Evolutionary conservation across 2,329 filamentous ascomycete genomes (phyloP).

Genomic region (Camptophora hylomeconis): DNA sequence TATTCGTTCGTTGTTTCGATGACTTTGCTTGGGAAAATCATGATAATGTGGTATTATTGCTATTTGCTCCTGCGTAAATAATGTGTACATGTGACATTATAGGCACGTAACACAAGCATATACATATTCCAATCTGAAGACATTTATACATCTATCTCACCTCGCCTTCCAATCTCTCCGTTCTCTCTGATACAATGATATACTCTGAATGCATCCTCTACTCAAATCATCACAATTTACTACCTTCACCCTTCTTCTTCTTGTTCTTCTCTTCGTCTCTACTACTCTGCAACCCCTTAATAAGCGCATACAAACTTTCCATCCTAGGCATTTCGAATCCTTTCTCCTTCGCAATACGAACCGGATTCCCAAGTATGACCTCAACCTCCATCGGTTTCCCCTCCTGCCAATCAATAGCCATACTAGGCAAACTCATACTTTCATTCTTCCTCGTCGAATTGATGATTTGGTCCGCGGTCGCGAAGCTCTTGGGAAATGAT

Average conservation of each 20-base stretch:
- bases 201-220: no score
- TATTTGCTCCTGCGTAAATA: no score
- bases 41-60: no score
- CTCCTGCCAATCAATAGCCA: conserved; percentile 58
- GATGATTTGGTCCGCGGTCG: conserved; percentile 49
- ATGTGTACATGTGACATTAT: no score
- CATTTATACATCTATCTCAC: no score
- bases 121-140: no score
- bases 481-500: conserved; percentile 47
- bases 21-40: no score
- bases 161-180: no score
- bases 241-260: conserved; percentile 2
- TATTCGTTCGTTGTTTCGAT: no score
- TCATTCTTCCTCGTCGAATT: conserved; percentile 50
- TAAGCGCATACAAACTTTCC: conserved; percentile 53
- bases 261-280: conserved; percentile 25
- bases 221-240: conserved; percentile 10
- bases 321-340: conserved; percentile 54
- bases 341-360: conserved; percentile 48
- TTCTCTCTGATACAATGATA: no score
- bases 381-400: conserved; percentile 56
- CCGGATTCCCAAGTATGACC: conserved; percentile 59
- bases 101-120: no score
- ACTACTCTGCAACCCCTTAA: conserved; percentile 48
- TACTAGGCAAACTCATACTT: conserved; percentile 35